These are phyloP conservation scores for Metschnikowia arizonensis DNA, from an alignment of 805 yeast genomes.

Conservation along the genomic window DNA sequence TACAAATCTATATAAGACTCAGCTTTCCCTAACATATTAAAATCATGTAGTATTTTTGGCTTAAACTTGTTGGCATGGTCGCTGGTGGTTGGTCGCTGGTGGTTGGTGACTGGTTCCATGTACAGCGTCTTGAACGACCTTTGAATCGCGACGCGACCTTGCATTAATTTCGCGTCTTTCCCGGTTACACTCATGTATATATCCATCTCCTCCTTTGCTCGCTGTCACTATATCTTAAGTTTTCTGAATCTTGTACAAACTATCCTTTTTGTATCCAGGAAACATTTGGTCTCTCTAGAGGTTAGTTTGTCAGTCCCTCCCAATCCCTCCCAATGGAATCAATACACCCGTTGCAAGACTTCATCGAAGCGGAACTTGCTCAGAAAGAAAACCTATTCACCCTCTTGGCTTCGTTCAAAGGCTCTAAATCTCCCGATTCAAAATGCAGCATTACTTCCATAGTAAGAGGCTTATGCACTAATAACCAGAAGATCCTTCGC, in stretches of 20 bases:
- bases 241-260: not conserved
- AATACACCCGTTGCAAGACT: not conserved
- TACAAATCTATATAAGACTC: too few species aligned
- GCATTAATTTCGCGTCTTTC: slow-evolving; percentile 2
- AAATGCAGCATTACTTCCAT: slow-evolving; percentile 27
- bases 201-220: slow-evolving; percentile 2
- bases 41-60: too few species aligned
- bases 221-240: not conserved
- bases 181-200: not conserved
- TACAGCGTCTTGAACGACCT: not conserved
- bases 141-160: slow-evolving; percentile 5
- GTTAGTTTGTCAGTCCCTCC: not conserved
- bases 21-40: too few species aligned
- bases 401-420: slow-evolving; percentile 32
- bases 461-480: slow-evolving; percentile 39
- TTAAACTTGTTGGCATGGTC: too few species aligned
- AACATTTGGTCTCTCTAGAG: not conserved
- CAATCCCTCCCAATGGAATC: not conserved
- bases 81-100: too few species aligned
- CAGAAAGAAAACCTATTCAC: slow-evolving; percentile 35
- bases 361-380: slow-evolving; percentile 24
- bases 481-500: slow-evolving; percentile 28
- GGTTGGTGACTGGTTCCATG: not conserved
- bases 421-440: slow-evolving; percentile 22
- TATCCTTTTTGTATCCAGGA: not conserved